Evolutionary conservation across 2,329 filamentous ascomycete species (phyloP), one percentile per base, ranked within the genome.

Genomic region (Laburnicola sp.): DNA sequence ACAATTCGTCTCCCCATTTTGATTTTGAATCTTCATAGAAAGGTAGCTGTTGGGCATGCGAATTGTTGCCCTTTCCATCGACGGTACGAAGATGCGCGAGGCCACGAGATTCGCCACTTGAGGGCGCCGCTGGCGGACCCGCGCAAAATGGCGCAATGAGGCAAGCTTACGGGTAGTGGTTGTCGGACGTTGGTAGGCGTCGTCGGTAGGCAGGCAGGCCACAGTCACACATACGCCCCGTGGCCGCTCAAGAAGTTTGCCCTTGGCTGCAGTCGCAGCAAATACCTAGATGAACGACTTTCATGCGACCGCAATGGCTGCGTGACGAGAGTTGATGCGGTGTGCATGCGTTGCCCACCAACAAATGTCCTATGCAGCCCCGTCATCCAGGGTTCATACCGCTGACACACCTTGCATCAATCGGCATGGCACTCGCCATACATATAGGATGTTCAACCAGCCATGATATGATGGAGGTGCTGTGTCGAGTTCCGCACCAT

Each of bases 211-310:
- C n/a, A 31, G 6, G 38, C 38, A 40, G 30, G 43, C 32, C 32
- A 37, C 34, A 11, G 43, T 35, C 10, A 10, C 43, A 45, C 43
- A 36, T n/a, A n/a, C n/a, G n/a, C n/a, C n/a, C n/a, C n/a, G n/a
- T 25, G 43, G 43, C 34, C n/a, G 34, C 43, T 45, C 34, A 38
- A 38, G 32, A 27, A 21, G 10, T 34, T 45, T 45, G 34, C 27
- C 31, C 31, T 25, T 35, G 6, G 28, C 41, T 43, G 28, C 41
- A 43, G 41, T 31, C 42, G 31, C 23, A 36, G 31, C 32, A 16
- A 31, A n/a, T n/a, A n/a, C n/a, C n/a, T n/a, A n/a, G n/a, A n/a
- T n/a, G n/a, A n/a, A n/a, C n/a, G n/a, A n/a, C n/a, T n/a, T n/a
- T 45, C 43, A 45, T 23, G 25, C 7, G 43, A 23, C 34, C 34